phyloP scores from a whole-genome alignment of 2,329 filamentous ascomycete species.

The Herpotrichia juniperi region DNA sequence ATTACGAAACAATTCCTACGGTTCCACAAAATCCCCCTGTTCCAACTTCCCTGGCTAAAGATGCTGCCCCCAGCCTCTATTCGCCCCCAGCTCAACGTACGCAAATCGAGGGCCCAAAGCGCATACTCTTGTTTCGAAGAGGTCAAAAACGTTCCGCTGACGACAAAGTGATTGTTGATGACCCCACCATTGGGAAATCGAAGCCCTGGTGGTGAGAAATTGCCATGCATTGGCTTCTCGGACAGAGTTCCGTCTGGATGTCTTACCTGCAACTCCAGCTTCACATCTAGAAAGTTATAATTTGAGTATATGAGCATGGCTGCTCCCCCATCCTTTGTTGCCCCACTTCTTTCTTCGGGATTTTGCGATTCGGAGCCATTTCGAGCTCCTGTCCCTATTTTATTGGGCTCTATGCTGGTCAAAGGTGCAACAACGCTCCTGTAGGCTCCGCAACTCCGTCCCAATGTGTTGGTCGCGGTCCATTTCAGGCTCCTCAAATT shows the following conservation, averaged over 20 bases:
- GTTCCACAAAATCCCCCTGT: slow-evolving; percentile 91
- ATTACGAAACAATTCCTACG: slow-evolving; percentile 95
- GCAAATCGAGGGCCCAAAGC: slow-evolving; percentile 90
- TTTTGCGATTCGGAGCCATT: slow-evolving; percentile 47
- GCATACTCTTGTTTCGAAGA: slow-evolving; percentile 99
- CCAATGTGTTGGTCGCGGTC: slow-evolving; percentile 86
- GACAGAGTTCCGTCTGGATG: slow-evolving; percentile 80
- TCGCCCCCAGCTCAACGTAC: slow-evolving; percentile 88
- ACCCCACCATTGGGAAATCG: slow-evolving; percentile 96
- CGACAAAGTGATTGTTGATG: slow-evolving; percentile 94
- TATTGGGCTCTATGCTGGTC: slow-evolving; percentile 66
- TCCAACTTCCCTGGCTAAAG: slow-evolving; percentile 98
- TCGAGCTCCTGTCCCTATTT: slow-evolving; percentile 66
- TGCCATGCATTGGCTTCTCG: slow-evolving; percentile 87
- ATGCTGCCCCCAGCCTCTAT: slow-evolving; percentile 93
- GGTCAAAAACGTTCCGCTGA: slow-evolving; percentile 95
- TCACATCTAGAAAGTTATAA: slow-evolving; percentile 98
- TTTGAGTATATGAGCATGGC: slow-evolving; percentile 98
- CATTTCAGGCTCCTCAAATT: slow-evolving; percentile 94
- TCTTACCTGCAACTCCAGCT: slow-evolving; percentile 89
- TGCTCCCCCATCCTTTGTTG: slow-evolving; percentile 52
- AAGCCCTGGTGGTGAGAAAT: slow-evolving; percentile 86
- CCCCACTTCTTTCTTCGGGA: slow-evolving; percentile 39
- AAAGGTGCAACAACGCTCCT: slow-evolving; percentile 92
- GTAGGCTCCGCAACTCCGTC: slow-evolving; percentile 94